Evolutionary conservation across 805 yeast species (phyloP), one percentile per base, ranked within the genome.

Genomic region (Clavispora vitiphila): DNA sequence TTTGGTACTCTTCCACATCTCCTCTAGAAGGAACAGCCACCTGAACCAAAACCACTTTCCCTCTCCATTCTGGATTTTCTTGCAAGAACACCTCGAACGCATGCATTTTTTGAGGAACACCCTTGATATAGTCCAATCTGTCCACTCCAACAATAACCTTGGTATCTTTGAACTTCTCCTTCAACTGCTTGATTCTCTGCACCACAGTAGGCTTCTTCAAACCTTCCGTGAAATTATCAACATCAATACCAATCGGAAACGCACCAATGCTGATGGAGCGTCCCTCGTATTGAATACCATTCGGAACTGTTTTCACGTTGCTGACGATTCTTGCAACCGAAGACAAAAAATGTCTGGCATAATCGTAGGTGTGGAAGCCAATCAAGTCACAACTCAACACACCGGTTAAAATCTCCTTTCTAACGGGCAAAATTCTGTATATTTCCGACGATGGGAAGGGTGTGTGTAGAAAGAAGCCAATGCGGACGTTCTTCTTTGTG

Each of bases 291-390:
- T 83, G 83, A 15, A 93, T 86, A 15, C 97, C 96, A 49, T 89
- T 90, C 3, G 99, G 99, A 46, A 85, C 72, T 0, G 97, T 89
- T 38, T 81, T 83, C 7, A 89, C 79, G 46, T 86, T 77, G 7
- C 64, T 48, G 40, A 93, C 74, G 15, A 93, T 85, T 42, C 96
- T 74, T 44, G 89, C 82, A 9, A 93, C 96, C 1, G 96, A 81
- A 15, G 95, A 83, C 40, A 95, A 65, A 65, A 95, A 93, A 69
- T 93, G 99, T 53, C 99, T 76, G 10, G 96, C 98, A 58, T 93
- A 93, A 62, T 93, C 99, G 62, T 93, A 95, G n/a, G 99, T 93
- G 63, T 93, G 99, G 76, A 93, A 93, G 0, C 99, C 99, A 57
- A 93, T 81, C 55, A 95, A 73, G 60, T 93, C 96, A 67, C 98